Evolutionary conservation across 75 land plant species (phyloP).

Genomic region (Chamaecyparis obtusa): DNA sequence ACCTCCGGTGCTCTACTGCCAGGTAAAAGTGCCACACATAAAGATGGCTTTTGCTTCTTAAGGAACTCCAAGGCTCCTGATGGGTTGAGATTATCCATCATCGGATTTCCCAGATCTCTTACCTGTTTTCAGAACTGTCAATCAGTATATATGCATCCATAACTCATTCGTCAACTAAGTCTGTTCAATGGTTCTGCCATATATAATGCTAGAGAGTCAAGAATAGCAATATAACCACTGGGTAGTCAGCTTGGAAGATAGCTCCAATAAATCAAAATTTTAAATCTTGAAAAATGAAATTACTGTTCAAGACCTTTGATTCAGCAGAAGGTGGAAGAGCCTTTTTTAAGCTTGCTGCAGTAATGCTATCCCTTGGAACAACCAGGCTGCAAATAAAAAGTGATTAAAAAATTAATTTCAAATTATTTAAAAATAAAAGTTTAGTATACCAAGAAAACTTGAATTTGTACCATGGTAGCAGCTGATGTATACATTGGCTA

Average conservation of each 20-base stretch:
- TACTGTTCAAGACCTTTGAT: constrained; percentile 15
- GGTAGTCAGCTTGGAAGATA: background rate
- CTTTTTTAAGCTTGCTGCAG: constrained; percentile 15
- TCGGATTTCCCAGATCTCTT: constrained; percentile 32
- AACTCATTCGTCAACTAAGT: background rate
- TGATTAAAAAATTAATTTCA: background rate
- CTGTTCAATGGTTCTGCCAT: background rate
- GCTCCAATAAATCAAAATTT: background rate
- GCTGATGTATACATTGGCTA: background rate
- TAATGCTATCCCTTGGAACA: constrained; percentile 30
- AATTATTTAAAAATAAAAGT: background rate
- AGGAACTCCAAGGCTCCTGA: constrained; percentile 28
- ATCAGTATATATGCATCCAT: background rate
- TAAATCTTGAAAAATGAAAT: background rate
- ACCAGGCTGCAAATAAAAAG: constrained; percentile 20
- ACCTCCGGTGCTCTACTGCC: constrained; percentile 41
- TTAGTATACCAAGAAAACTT: background rate
- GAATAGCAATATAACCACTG: background rate
- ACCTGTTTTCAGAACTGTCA: constrained; percentile 20
- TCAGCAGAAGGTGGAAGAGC: constrained; percentile 13
- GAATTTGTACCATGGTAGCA: background rate
- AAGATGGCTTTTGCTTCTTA: constrained; percentile 10
- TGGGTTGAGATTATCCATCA: constrained; percentile 38
- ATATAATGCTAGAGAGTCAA: background rate
- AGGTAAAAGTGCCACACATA: constrained; percentile 25